Conservation (phyloP, 345 rosid genomes). For the Hypericum androsaemum region DNA sequence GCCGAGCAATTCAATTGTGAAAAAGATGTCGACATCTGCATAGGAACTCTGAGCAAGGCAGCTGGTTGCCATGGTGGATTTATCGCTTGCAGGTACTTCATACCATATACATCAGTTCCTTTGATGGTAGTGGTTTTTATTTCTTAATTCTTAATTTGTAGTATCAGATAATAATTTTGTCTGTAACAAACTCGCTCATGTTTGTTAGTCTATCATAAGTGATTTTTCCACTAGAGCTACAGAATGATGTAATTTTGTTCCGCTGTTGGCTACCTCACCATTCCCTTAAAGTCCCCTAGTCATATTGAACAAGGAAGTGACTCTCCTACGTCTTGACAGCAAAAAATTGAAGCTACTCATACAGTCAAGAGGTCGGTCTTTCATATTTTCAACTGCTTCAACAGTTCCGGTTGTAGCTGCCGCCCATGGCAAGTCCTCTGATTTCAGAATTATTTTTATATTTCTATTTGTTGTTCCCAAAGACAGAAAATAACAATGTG, state of each 20-base stretch:
- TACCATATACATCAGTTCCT: not conserved
- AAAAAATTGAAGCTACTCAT: slow-evolving; percentile 86
- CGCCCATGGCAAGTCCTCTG: slow-evolving; percentile 45
- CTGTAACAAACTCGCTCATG: too few species aligned
- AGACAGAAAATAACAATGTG: not conserved
- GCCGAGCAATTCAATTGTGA: slow-evolving; percentile 84
- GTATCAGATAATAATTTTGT: too few species aligned
- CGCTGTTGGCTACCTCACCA: too few species aligned
- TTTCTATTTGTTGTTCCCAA: too few species aligned
- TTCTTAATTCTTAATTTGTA: too few species aligned
- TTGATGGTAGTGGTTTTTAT: not conserved
- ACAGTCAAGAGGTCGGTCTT: slow-evolving; percentile 81
- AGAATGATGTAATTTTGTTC: too few species aligned
- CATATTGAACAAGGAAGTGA: too few species aligned
- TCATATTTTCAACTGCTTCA: slow-evolving; percentile 78
- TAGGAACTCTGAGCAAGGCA: slow-evolving; percentile 94
- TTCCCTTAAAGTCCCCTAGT: too few species aligned
- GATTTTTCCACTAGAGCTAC: too few species aligned
- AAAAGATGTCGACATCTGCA: slow-evolving; percentile 63
- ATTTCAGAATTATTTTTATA: too few species aligned
- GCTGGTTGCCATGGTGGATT: slow-evolving; percentile 99
- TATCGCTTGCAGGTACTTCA: slow-evolving; percentile 75
- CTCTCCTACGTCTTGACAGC: slow-evolving; percentile 30
- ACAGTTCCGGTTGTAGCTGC: slow-evolving; percentile 84
- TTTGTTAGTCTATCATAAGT: too few species aligned